phyloP scores from a whole-genome alignment of 2,329 filamentous ascomycete species.

The Diaporthe citrichinensis region DNA sequence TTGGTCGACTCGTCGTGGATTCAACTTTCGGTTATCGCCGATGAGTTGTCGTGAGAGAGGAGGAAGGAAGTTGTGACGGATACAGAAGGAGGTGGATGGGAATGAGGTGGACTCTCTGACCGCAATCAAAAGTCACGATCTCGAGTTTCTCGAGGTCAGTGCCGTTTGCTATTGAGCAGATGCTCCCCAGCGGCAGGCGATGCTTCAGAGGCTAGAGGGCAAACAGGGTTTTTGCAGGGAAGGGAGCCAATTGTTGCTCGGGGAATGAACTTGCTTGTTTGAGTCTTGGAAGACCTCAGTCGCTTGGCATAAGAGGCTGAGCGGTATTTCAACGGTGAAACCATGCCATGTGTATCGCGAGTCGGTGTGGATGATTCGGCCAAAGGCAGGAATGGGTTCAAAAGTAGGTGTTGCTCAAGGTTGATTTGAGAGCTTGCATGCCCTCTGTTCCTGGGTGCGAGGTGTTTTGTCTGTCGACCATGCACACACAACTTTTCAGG shows the following conservation, averaged over 20 bases:
- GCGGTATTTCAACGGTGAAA: background rate
- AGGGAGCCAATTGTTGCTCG: background rate
- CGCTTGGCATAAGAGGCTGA: background rate
- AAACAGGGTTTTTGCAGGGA: background rate
- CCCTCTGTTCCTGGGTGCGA: no score
- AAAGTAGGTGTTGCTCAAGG: no score
- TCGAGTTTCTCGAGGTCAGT: background rate
- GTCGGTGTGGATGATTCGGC: background rate
- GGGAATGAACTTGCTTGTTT: background rate
- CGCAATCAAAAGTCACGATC: no score
- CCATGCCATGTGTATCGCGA: background rate
- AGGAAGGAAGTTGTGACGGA: background rate
- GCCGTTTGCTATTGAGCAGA: background rate
- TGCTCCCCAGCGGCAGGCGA: background rate
- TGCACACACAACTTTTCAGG: no score
- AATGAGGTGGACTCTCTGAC: no score
- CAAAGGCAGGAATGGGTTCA: background rate
- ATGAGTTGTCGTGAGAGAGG: background rate
- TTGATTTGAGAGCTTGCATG: no score
- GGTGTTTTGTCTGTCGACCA: no score
- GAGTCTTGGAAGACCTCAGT: background rate
- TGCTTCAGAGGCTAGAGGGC: background rate
- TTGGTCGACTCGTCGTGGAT: background rate
- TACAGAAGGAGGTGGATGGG: background rate
- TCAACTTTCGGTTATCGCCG: no score